Base-by-base conservation (phyloP, 306 rosid genomes). In the Benincasa hispida region DNA sequence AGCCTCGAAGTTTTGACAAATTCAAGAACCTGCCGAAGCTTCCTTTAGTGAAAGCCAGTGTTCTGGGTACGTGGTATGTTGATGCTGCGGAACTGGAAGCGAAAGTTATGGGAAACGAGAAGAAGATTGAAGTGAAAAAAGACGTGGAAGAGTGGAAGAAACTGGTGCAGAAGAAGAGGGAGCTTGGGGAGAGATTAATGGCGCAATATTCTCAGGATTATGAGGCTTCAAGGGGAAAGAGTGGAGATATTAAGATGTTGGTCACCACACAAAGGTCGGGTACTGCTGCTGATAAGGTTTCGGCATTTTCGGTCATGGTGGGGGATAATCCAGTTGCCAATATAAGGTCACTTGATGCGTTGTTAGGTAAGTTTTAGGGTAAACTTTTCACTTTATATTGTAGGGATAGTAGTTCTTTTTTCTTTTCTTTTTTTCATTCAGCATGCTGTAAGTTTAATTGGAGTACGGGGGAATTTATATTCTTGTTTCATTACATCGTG, bases 241-340 rank as follows among this genome's bases (percentile, higher is more conserved):
- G 91, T 77, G 87, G 99, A 75, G 99, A 94, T 77, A 92, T 94
- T 39, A 91, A 85, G 86, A 91, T 94, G 93, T 76, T 94, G 91
- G 61, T 87, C 59, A 81, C 91, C 8, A 94, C 96, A 1, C 97
- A 91, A 84, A 90, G 96, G 86, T 94, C 97, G 0, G 99, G 99
- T 56, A 94, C 99, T 82, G 97, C 96, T 0, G 90, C 88, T 30
- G 97, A 94, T 62, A 94, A 94, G 84, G 94, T 94, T 3, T 94
- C 98, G 3, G 98, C 99, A 1, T 94, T 89, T 79, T 81, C 98
- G 5, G 98, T 94, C 1, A 55, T 92, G 88, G 85, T 90, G 58
- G 98, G 98, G 37, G 99, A 94, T 56, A 91, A 92, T 72, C 96
- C 98, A 24, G 78, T 95, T 47, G 93, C 97, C 42, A 92, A 90